Evolutionary conservation across 345 rosid species (phyloP), one percentile per base, ranked within the genome.

Genomic region (Arabis alpina): DNA sequence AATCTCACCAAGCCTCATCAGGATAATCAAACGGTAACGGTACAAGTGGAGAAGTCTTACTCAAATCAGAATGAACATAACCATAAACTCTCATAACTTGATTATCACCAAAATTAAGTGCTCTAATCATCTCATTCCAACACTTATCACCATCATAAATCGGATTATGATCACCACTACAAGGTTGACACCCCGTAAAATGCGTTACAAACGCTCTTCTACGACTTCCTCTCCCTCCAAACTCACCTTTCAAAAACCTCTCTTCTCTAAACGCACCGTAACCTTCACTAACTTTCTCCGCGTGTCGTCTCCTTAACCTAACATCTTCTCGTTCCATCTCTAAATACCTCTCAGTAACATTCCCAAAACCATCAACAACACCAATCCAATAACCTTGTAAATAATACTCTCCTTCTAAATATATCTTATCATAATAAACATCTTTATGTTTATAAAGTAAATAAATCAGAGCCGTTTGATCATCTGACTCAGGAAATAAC

Each of bases 181-280:
- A 91, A 2, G 96, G 97, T 66, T 94, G 96, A 24, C 99, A 94
- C 1, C 99, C 99, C 44, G 99, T 88, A 75, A 94, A 94, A 71
- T 91, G 99, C 40, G 97, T 91, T 6, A 91, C 69, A 28, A 89
- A 85, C 65, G 97, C 90, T 54, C 97, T 54, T 75, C 93, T 53
- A 75, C 82, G 71, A 81, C 92, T 79, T 19, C 85, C 77, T 45
- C 76, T 79, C 16, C 90, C 91, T 15, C 92, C 79, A 12, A 84
- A 82, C 10, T 84, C 87, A 25, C 57, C 84, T 65, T 78, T 80
- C 68, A 86, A 62, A 51, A 79, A 77, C 80, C 74, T 62, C 79
- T 68, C 73, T 72, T 88, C 95, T 45, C 91, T 77, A 72, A 45
- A 71, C 72, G 70, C 91, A 24, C 79, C 92, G 82, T 91, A 91